These are phyloP conservation scores for Sporormia fimetaria DNA, from an alignment of 495 filamentous ascomycete genomes.

Conservation along the genomic window DNA sequence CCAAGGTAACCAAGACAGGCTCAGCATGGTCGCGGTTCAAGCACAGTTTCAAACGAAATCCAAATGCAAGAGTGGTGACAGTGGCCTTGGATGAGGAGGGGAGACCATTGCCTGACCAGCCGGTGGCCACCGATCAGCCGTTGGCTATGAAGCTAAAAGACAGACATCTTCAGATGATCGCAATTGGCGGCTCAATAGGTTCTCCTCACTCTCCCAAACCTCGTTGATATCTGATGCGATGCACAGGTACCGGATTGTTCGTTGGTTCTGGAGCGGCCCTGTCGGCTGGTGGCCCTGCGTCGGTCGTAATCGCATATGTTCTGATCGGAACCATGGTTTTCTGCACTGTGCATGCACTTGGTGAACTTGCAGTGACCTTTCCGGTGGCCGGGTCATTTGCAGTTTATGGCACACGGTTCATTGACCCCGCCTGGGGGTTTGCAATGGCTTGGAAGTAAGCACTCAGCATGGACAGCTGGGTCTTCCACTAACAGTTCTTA, in stretches of 20 bases:
- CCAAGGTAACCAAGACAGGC: constrained; percentile 7
- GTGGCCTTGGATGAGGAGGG: constrained; percentile 46
- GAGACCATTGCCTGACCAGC: constrained; percentile 57
- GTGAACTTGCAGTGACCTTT: constrained; percentile 83
- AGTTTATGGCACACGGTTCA: constrained; percentile 78
- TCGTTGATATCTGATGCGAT: not conserved
- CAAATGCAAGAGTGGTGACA: constrained; percentile 47
- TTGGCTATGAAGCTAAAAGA: constrained; percentile 68
- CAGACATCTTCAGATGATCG: constrained; percentile 92
- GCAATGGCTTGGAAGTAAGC: constrained; percentile 94
- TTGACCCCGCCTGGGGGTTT: constrained; percentile 95
- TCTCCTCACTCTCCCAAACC: constrained; percentile 9
- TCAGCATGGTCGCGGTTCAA: constrained; percentile 25
- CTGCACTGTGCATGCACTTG: constrained; percentile 82
- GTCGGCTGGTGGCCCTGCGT: constrained; percentile 69
- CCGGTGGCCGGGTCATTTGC: constrained; percentile 90
- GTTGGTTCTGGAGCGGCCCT: constrained; percentile 76
- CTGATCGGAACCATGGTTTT: constrained; percentile 85
- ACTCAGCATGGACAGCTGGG: no score
- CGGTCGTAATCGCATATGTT: constrained; percentile 70
- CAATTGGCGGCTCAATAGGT: constrained; percentile 92
- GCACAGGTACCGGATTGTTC: constrained; percentile 78
- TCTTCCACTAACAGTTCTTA: constrained; percentile 25
- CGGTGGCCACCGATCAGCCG: constrained; percentile 62
- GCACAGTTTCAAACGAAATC: constrained; percentile 77